A percentile compares a stretch with the other conserved stretches of the same genome.
These are phyloP conservation scores for Acacia pycnantha DNA, from an alignment of 331 rosid species.

Conservation along the genomic window DNA sequence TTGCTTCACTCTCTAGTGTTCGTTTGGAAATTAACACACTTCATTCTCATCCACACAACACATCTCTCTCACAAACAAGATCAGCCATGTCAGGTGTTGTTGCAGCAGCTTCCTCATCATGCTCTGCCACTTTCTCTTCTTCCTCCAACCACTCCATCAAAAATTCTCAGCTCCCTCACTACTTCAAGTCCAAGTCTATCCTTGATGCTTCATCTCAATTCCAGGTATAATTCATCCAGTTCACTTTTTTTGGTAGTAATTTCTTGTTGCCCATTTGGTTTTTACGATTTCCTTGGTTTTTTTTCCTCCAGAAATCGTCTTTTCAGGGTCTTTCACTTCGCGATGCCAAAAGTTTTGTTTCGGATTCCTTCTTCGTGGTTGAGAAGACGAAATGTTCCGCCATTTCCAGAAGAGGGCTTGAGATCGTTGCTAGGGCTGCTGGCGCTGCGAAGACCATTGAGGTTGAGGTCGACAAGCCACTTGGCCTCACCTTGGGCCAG, in stretches of 20 bases:
- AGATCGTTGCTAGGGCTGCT: constrained; percentile 70
- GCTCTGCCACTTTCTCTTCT: constrained; percentile 51
- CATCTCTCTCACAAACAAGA: neutral
- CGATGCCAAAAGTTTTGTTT: constrained; percentile 63
- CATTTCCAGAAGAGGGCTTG: constrained; percentile 42
- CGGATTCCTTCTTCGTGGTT: constrained; percentile 41
- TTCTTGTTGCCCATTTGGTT: neutral
- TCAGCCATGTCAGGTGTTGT: constrained; percentile 65
- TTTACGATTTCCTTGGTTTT: neutral
- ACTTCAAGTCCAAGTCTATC: constrained; percentile 39
- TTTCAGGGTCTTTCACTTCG: constrained; percentile 75
- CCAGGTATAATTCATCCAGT: constrained; percentile 27
- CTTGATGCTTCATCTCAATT: constrained; percentile 16
- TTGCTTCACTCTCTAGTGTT: neutral
- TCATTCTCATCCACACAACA: constrained; percentile 33
- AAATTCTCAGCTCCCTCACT: constrained; percentile 32
- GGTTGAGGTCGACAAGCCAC: constrained; percentile 94
- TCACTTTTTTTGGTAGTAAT: neutral
- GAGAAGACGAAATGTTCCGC: constrained; percentile 30
- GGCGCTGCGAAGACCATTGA: constrained; percentile 87
- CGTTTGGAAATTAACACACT: neutral
- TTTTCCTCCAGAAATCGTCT: constrained; percentile 50
- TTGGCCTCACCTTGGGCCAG: constrained; percentile 97
- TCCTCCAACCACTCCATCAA: constrained; percentile 40
- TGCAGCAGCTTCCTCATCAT: constrained; percentile 62